Evolutionary conservation across 2,329 filamentous ascomycete species (phyloP), one percentile per base, ranked within the genome.

Genomic region (Cytospora mali): DNA sequence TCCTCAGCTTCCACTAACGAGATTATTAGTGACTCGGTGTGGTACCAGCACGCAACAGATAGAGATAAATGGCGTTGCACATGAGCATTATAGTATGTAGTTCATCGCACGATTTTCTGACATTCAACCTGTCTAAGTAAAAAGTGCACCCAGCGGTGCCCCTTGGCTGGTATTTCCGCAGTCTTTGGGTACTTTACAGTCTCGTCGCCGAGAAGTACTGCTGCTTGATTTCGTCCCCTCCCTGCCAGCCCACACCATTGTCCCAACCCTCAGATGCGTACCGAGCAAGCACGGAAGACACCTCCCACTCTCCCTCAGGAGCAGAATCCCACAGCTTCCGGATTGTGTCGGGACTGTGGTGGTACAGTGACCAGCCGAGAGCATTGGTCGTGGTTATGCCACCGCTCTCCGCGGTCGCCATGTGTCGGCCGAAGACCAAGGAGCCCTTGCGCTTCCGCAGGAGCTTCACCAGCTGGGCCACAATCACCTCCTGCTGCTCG

Each of bases 281-380:
- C 13, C 58, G 58, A 18, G n/a, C 21, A 6, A 60, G 33, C 16
- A 29, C 33, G 31, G 28, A 35, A 5, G 31, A 39, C 2, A 60
- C 58, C 6, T 54, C 16, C 58, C 58, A 60, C 31, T 42, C 23
- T 4, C 10, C 31, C 18, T 54, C 4, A 16, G 31, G 21, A 23
- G 29, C 29, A 31, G 29, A 6, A 28, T 4, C 10, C 21, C 27
- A 60, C 10, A 60, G 58, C 25, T 54, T 28, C n/a, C n/a, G 23
- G 6, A 61, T 55, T 4, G 58, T 61, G 2, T 55, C 9, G 21
- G 23, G 31, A 11, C 29, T 28, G n/a, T 61, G 58, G 7, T 33
- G n/a, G 58, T 42, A 61, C 14, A 63, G 55, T n/a, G 21, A 25
- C 61, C 61, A 63, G 1, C 61, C 61, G 11, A 63, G 21, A 3